phyloP scores from a whole-genome alignment of 78 protist species.

The Dictyostelium capitatum region DNA sequence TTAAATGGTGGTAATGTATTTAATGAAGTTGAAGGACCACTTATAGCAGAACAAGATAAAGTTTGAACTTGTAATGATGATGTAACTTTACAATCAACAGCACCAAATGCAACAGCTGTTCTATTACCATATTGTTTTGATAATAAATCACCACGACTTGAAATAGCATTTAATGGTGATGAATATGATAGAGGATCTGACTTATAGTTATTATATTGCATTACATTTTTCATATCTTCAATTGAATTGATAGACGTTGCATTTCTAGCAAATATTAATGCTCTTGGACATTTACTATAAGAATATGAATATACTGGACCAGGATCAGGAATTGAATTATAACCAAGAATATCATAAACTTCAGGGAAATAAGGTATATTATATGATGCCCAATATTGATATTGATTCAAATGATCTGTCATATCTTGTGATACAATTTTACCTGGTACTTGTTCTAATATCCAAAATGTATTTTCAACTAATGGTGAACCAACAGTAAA shows the following conservation, averaged over 20 bases:
- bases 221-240: conserved; percentile 64
- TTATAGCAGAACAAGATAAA: conserved; percentile 17
- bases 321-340: not conserved
- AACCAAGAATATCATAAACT: conserved; percentile 82
- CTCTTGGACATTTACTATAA: conserved; percentile 81
- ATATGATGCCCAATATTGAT: conserved; percentile 89
- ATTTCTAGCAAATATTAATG: conserved; percentile 55
- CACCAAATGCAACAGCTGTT: conserved; percentile 46
- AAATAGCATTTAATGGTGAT: conserved; percentile 81
- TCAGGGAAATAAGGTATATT: conserved; percentile 89
- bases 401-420: conserved; percentile 15
- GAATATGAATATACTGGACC: conserved; percentile 3
- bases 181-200: conserved; percentile 85
- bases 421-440: conserved; percentile 57
- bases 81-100: conserved; percentile 37
- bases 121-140: conserved; percentile 3
- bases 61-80: not conserved
- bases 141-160: conserved; percentile 86
- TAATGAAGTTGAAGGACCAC: conserved; percentile 57
- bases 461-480: conserved; percentile 64
- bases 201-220: conserved; percentile 88
- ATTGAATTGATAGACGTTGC: conserved; percentile 6
- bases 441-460: conserved; percentile 95
- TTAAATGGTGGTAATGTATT: conserved; percentile 37
- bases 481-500: conserved; percentile 82